Evolutionary conservation across 2,329 filamentous ascomycete genomes (phyloP), one percentile per base, ranked within the genome.

Genomic region (Fusarium anthophilum): DNA sequence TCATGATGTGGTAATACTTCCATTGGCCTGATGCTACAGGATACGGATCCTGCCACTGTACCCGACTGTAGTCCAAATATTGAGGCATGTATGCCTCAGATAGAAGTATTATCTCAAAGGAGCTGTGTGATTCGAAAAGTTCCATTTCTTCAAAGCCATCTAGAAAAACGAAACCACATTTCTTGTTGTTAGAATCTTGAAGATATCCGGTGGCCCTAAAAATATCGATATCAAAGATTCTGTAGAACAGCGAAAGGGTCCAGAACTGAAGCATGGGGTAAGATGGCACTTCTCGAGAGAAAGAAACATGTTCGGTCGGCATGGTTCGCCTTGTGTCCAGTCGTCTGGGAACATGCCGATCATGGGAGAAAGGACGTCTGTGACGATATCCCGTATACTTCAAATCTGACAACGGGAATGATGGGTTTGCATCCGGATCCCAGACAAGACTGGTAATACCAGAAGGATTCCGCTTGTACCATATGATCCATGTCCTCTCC

Each of bases 231-330:
- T n/a, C 47, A 7, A 1, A n/a, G 8, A 50, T 32, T 18, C 22
- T 50, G 11, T 32, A 50, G 2, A 50, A 13, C 0, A 50, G 5
- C 3, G 47, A 50, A 50, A 50, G 15, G 11, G 28, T 50, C 47
- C 47, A 50, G 20, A 50, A 50, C 10, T 50, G 47, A 0, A 50
- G 22, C 0, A 32, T 17, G 3, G 5, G 47, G 28, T 50, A 50
- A 18, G 47, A 13, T 9, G 47, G 28, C 5, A 50, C 3, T 18
- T n/a, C 22, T 8, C 22, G 2, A 32, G 47, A n/a, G 28, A 50
- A 50, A 5, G 10, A 32, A 0, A 32, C 0, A 0, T 32, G 0
- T 3, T 50, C 22, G 0, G 47, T 32, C 0, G 47, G 7, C 22
- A 50, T 18, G 10, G 20, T 50, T 50, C 5, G 47, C 2, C 47